Base-by-base conservation (phyloP, 305 asterid genomes). In the Fraxinus albicans region DNA sequence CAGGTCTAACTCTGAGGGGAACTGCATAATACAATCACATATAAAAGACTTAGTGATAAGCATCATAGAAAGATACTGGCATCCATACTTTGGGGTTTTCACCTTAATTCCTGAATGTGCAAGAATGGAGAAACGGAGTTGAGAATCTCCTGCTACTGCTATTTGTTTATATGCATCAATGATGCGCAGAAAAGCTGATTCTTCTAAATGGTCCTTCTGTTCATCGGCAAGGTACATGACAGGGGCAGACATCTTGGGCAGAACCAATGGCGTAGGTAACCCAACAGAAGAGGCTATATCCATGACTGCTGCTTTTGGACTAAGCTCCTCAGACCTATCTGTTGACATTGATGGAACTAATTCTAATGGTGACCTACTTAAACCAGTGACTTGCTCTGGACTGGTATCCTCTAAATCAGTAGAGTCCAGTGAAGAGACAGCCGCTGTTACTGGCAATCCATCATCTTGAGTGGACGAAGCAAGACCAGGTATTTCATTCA, bases 201-300 rank as follows among this genome's bases (percentile, higher is more conserved):
- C 91, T 82, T 97, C 97, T 67, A 97, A 76, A 82, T 95, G 87
- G 88, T 95, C 98, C 86, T 92, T 94, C 83, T 90, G 93, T 73
- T 92, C 97, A 80, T 93, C 98, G 34, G 88, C 87, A 38, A 97
- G 97, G 89, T 73, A 67, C 80, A 97, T 84, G 73, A 93, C 90
- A 36, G 99, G 97, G 77, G 98, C 98, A 83, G 97, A 90, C 81
- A 97, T 93, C 91, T 92, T 95, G 78, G 99, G 99, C 81, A 97
- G 94, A 83, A 90, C 84, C 93, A 97, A 86, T 81, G 89, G 97
- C 36, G 86, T 77, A 8, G 88, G 53, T 75, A 80, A 79, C 74
- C 83, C 90, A 83, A 86, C 83, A 77, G 99, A 92, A 83, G 94
- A 90, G 91, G 85, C 88, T 69, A 87, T 86, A 55, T 96, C 99